These are phyloP conservation scores for Hypoxylon lenormandii DNA, from an alignment of 495 filamentous ascomycete species.

Conservation along the genomic window DNA sequence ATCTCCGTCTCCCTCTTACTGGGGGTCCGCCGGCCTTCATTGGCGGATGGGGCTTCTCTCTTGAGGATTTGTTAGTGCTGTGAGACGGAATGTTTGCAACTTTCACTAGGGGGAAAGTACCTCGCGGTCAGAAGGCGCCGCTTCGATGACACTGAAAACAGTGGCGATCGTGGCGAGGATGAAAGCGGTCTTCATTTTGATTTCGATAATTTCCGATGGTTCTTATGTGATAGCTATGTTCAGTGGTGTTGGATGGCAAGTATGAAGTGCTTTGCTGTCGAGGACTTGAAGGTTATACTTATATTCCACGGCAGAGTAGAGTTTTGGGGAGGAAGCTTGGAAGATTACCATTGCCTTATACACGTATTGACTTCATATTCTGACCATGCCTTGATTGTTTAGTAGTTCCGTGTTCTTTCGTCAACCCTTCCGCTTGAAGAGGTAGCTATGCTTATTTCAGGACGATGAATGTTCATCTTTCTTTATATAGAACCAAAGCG, in stretches of 20 bases:
- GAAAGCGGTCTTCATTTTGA: slow-evolving; percentile 2
- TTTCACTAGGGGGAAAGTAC: neutral
- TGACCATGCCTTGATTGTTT: neutral
- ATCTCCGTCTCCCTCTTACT: neutral
- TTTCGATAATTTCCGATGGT: neutral
- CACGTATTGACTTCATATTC: neutral
- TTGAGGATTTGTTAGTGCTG: neutral
- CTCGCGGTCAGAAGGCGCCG: neutral
- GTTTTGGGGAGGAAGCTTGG: neutral
- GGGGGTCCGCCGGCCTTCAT: too few relatives aligned
- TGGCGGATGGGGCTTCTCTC: neutral
- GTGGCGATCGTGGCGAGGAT: neutral
- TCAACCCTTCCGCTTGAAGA: neutral
- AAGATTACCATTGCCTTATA: neutral
- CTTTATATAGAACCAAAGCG: neutral
- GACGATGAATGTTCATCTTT: neutral
- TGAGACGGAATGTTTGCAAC: neutral
- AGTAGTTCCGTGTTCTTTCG: neutral
- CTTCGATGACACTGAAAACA: neutral
- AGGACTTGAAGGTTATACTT: neutral
- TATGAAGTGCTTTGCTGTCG: neutral
- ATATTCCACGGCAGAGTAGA: neutral
- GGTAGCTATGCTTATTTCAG: neutral
- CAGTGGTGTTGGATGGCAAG: neutral
- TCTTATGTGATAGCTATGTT: neutral